Conservation (phyloP, 495 filamentous ascomycete genomes). For the Neurospora sp. region DNA sequence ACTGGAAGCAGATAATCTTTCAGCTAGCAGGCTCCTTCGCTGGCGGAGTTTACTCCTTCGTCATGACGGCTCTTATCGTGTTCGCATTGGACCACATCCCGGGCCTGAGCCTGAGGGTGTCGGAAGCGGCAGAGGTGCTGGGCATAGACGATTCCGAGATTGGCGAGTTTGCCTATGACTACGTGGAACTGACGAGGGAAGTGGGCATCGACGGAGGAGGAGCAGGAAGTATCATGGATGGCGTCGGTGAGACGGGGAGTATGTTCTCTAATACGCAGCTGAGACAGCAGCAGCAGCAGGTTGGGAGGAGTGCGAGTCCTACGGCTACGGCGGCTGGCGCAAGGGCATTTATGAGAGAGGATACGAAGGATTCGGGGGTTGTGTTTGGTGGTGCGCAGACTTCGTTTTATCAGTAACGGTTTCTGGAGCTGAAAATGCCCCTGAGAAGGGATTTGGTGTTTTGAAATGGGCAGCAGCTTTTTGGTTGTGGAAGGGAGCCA, state of each 20-base stretch:
- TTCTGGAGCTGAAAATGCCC: not conserved
- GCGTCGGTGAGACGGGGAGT: conserved; percentile 30
- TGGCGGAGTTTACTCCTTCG: conserved; percentile 80
- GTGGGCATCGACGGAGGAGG: conserved; percentile 48
- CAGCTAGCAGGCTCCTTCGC: conserved; percentile 82
- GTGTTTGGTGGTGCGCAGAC: not conserved
- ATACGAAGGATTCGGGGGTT: not conserved
- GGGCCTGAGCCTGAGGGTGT: conserved; percentile 67
- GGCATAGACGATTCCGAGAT: conserved; percentile 95
- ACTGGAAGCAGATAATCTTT: conserved; percentile 83
- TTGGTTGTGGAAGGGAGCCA: not conserved
- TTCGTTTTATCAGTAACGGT: not conserved
- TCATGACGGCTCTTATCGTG: conserved; percentile 74
- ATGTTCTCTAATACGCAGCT: conserved; percentile 17
- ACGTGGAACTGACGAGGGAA: conserved; percentile 85
- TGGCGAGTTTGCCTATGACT: conserved; percentile 97
- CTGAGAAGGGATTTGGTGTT: not conserved
- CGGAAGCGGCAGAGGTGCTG: conserved; percentile 77
- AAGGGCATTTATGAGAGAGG: not conserved
- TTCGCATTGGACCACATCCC: conserved; percentile 83
- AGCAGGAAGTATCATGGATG: not conserved
- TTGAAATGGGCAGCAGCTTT: not conserved
- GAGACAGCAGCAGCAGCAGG: not conserved
- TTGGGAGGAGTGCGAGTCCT: not conserved
- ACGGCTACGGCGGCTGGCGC: not conserved